Evolutionary conservation across 73 alveolate species (phyloP).

Genomic region (Tetrahymena malaccensis): DNA sequence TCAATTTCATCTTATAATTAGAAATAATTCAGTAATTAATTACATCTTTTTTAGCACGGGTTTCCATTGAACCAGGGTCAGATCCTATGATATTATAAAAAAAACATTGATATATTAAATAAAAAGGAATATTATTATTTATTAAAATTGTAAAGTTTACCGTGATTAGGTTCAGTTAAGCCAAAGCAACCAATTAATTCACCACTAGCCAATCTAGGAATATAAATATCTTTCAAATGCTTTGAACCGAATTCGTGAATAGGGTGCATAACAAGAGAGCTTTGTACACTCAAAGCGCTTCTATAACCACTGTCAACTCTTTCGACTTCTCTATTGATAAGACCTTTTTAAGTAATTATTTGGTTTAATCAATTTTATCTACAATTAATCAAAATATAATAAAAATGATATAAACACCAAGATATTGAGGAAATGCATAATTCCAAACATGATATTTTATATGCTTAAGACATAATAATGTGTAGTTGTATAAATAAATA

Average conservation of each 20-base stretch:
- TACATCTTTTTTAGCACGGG: constrained; percentile 43
- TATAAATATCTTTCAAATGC: constrained; percentile 50
- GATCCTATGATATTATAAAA: constrained; percentile 20
- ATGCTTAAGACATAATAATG: no score
- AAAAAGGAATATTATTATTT: neutral
- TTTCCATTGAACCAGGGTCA: constrained; percentile 76
- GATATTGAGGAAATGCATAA: neutral
- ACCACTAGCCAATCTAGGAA: constrained; percentile 90
- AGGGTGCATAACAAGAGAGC: constrained; percentile 81
- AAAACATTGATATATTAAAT: constrained; percentile 1
- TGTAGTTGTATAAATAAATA: no score
- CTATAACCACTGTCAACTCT: constrained; percentile 83
- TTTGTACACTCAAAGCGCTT: constrained; percentile 77
- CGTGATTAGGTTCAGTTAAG: constrained; percentile 92
- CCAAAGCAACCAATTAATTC: constrained; percentile 90
- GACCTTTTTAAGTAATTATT: neutral
- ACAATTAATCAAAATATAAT: no score
- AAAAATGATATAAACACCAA: no score
- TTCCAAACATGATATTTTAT: no score
- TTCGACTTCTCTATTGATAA: constrained; percentile 72
- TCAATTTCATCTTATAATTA: neutral
- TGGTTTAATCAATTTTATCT: neutral
- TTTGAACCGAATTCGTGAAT: constrained; percentile 61
- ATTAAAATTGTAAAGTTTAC: constrained; percentile 5
- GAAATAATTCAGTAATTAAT: no score